Base-by-base conservation (phyloP, 495 filamentous ascomycete genomes). In the Tuber borchii region DNA sequence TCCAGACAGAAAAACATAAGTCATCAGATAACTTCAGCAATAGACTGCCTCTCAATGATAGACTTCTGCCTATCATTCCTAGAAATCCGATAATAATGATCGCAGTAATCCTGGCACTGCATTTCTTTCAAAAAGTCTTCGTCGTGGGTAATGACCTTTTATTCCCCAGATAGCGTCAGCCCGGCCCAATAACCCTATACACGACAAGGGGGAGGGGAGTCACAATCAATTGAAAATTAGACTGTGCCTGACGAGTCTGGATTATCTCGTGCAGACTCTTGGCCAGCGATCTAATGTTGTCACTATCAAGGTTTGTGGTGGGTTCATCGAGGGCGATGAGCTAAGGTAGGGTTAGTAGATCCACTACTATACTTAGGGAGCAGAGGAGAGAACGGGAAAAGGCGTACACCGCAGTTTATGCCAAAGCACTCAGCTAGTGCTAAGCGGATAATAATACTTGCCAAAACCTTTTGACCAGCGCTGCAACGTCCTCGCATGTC, bases 401-500 rank as follows among this genome's bases (percentile, higher is more conserved):
- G 45, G 81, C 84, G 74, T 84, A 86, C 85, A 69, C 95, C 95
- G 83, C 95, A 99, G 79, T 97, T 97, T 79, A 93, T 88, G 74
- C 96, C 96, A 82, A 99, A 99, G 79, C 94, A 97, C 83, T 99
- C 96, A 34, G 95, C 95, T 68, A 99, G 88, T 26, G 95, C 96
- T 45, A 99, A 88, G 7, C 95, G 94, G 83, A 99, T 98, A 85
- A 99, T 96, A 86, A 99, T 99, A 85, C 91, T 92, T 19, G 95
- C 95, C 37, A 99, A 88, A 40, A 99, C 95, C 82, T 95, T 96
- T 84, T 99, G 95, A 4, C 95, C 95, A 19, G 95, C 95, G 83
- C 92, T 95, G 87, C 95, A 99, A 45, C 95, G 91, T 16, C 95
- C 95, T 76, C 95, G 93, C 95, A 99, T 99, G 85, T 99, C 95